Evolutionary conservation across 176 grass and related monocot species (phyloP), one percentile per base, ranked within the genome.

Genomic region (Oryza officinalis): DNA sequence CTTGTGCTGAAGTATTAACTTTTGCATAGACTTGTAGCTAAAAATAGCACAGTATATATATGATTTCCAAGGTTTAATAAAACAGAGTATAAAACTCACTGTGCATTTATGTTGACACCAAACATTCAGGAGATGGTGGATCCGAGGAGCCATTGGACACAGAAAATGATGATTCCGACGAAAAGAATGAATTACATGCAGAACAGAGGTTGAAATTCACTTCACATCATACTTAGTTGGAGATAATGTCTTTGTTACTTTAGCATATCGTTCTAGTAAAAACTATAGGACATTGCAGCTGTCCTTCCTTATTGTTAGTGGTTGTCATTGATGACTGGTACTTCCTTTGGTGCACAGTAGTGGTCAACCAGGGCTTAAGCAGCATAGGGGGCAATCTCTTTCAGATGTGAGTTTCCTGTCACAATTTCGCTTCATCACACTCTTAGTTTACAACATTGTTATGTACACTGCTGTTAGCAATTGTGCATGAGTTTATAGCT

Each of bases 311-410:
- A 71, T 75, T 75, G 71, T 26, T 50, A 63, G 18, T 74, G n/a
- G 15, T 90, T 50, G 40, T 74, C n/a, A 27, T 90, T 50, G 30
- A 74, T 83, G 47, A 23, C 65, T 83, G 40, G 13, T 78, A 10
- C 83, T 64, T 74, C 47, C 64, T 83, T 84, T 88, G 28, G 81
- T 83, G 83, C 44, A 25, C 85, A 94, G 90, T 88, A 94, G 90
- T 84, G 75, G 73, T 72, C 69, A 74, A 72, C 45, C 26, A 63
- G 28, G 14, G 47, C 23, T 4, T 52, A 94, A 86, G 60, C 78
- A 50, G 38, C 80, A 88, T 59, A 86, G 77, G 46, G 75, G 78
- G 14, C 65, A 70, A 33, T 81, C 75, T 86, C 44, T 65, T 66
- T 80, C 85, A 84, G 90, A 78, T 47, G 93, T 94, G 70, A 94